Evolutionary conservation across 768 basidiomycete genomes (phyloP), one percentile per base, ranked within the genome.

Genomic region (Stropharia rugosoannulata): DNA sequence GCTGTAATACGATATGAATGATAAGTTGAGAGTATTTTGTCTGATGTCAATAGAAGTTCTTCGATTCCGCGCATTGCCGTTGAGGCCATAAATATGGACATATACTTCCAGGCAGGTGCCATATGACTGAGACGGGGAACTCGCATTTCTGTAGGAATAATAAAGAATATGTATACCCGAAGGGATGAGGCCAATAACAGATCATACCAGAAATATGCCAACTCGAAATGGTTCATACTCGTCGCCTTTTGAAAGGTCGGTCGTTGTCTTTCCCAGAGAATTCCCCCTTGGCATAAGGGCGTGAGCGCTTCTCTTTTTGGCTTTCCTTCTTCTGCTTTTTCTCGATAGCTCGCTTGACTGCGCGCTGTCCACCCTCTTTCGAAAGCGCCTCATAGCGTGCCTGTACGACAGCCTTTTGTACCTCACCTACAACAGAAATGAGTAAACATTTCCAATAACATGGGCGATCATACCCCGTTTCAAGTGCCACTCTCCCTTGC

Each of bases 221-320:
- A 10, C 7, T 32, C 29, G 29, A 32, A 32, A 32, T 32, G 29
- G 7, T 32, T 37, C 16, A 49, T 9, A 56, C 48, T 29, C 49
- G 44, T 22, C 48, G 49, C 29, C 50, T 51, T 12, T 57, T 57
- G 35, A 44, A 37, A 32, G 49, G 50, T 13, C 42, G 36, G 3
- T 51, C 50, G 19, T 39, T 42, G 36, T 64, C 55, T 38, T 39
- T 55, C 19, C 49, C 46, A 48, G 55, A 56, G 25, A 19, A 59
- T 42, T 63, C 62, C 2, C 62, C 67, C 56, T 68, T 74, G 2
- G 67, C 65, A 61, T 85, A 87, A 11, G 95, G 95, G 51, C 93
- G 76, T 54, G 81, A 86, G 64, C 83, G 89, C 73, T 95, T 96
- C 77, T 96, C 95, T 70, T 90, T 94, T 70, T 93, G 91, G 49